A percentile compares a stretch with the other conserved stretches of the same genome.
These are phyloP conservation scores for Thraustotheca clavata DNA, from an alignment of 352 stramenopile species.

Conservation along the genomic window DNA sequence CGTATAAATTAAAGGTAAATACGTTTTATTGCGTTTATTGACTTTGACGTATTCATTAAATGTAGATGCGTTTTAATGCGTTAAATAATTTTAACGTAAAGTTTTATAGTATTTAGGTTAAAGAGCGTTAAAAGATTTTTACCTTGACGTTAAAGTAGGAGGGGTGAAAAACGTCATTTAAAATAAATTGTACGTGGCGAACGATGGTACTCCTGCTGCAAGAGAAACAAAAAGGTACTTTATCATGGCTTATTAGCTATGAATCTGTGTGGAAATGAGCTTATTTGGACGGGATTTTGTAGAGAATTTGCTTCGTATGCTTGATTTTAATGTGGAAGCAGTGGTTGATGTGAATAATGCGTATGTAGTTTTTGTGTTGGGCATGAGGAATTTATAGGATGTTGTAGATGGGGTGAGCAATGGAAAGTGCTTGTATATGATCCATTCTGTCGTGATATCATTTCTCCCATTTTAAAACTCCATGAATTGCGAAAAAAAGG, in stretches of 20 bases:
- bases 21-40: too few species aligned
- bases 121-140: too few species aligned
- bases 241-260: neutral
- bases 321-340: slow-evolving; percentile 77
- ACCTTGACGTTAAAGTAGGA: too few species aligned
- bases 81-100: too few species aligned
- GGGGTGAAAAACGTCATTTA: too few species aligned
- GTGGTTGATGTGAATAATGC: slow-evolving; percentile 35
- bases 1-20: too few species aligned
- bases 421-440: slow-evolving; percentile 99
- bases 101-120: too few species aligned
- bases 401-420: slow-evolving; percentile 64
- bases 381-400: neutral
- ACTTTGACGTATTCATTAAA: too few species aligned
- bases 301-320: slow-evolving; percentile 78
- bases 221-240: slow-evolving; percentile 74
- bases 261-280: slow-evolving; percentile 7
- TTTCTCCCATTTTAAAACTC: slow-evolving; percentile 97
- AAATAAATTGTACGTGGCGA: too few species aligned
- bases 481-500: slow-evolving; percentile 91
- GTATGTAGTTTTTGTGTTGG: slow-evolving; percentile 18
- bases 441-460: slow-evolving; percentile 92
- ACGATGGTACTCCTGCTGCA: slow-evolving; percentile 31
- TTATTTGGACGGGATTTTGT: neutral
- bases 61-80: too few species aligned